These are phyloP conservation scores for Hypoxylon sp. DNA, from an alignment of 2,329 filamentous ascomycete species.

Conservation along the genomic window DNA sequence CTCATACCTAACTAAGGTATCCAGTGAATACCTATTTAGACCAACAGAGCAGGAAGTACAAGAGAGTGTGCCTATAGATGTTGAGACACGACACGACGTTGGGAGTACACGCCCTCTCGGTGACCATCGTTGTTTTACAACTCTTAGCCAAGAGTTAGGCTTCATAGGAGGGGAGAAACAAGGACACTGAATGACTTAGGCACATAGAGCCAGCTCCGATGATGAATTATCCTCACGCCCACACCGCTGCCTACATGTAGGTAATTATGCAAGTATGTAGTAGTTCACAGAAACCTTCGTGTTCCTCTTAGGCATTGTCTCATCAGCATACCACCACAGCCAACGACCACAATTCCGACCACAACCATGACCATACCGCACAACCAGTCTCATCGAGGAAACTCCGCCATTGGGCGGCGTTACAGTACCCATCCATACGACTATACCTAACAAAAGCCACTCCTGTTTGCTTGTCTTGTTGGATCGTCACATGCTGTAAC, in stretches of 20 bases:
- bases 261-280: constrained; percentile 3
- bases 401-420: constrained; percentile 17
- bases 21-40: neutral
- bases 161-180: constrained; percentile 1
- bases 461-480: constrained; percentile 8
- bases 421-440: neutral
- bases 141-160: neutral
- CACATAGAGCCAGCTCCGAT: neutral
- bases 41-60: neutral
- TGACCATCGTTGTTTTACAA: neutral
- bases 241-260: constrained; percentile 16
- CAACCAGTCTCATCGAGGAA: constrained; percentile 5
- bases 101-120: constrained; percentile 2
- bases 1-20: constrained; percentile 7
- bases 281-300: neutral
- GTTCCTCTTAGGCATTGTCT: neutral
- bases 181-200: neutral
- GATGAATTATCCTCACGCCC: constrained; percentile 2
- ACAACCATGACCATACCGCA: neutral
- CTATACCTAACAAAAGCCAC: neutral
- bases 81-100: neutral
- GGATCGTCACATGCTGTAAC: constrained; percentile 42
- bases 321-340: neutral
- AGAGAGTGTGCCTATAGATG: neutral
- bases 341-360: neutral